Base-by-base conservation (phyloP, 2,329 filamentous ascomycete species). In the Karstenula rhodostoma region DNA sequence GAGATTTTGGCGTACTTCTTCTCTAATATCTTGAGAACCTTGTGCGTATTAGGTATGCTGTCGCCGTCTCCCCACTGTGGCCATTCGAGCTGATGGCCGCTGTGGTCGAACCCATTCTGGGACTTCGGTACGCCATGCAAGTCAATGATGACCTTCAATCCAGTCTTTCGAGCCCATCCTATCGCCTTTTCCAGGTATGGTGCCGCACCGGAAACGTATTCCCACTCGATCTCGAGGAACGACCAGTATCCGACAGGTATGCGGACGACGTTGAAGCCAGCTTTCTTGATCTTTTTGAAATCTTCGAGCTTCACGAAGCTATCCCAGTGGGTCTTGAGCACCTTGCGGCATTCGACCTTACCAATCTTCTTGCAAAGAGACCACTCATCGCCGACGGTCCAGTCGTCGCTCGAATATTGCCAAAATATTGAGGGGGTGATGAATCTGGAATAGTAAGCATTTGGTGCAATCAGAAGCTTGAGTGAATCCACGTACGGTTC, bases 51-150 rank as follows among this genome's bases (percentile, higher is more conserved):
- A 19, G 74, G 63, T 6, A 84, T 77, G 12, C 80, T 84, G 62
- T 82, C 78, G 23, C 80, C 81, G 32, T 80, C 72, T 57, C 81
- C 80, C 80, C 82, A 86, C 4, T 74, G 73, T 61, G 79, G 81
- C 32, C 59, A 78, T 48, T 63, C 64, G 27, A 77, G 76, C 67
- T 77, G 78, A 57, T 83, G 83, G 5, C 87, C 87, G 52, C 82
- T 85, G 70, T 89, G 87, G 70, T 89, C 87, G 71, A 87, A 88
- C 6, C 87, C 86, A 62, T 88, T 88, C 66, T 88, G 86, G 2
- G 81, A 84, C 43, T 82, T 82, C 1, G 74, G 75, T 12, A 73
- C 74, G 32, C 83, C 85, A 66, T 88, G 86, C 9, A 87, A 76
- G 67, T 87, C 86, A 43, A 88, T 83, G 72, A 86, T 77, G 33